Evolutionary conservation across 2,329 filamentous ascomycete species (phyloP), one percentile per base, ranked within the genome.

Genomic region (Colletotrichum cereale): DNA sequence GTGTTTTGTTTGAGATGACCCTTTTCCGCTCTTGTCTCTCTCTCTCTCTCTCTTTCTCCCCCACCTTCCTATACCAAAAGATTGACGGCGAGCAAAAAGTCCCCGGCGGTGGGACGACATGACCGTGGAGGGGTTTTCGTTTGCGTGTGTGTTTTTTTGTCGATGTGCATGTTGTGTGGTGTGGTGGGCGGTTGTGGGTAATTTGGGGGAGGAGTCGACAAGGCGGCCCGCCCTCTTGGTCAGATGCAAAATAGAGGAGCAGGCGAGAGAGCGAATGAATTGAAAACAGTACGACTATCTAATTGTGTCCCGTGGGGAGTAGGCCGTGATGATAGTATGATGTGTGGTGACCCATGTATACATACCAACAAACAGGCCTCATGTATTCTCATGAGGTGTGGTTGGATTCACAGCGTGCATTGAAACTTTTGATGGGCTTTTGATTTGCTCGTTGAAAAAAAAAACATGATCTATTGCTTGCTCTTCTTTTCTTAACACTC

Each of bases 41-140:
- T 31, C 24, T 42, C 24, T 36, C 18, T 67, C 26, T 65, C n/a
- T n/a, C n/a, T 68, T 31, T 55, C 50, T 24, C 21, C n/a, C 10
- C 44, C 44, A 47, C 44, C 52, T 52, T 62, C 67, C 58, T 57
- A 71, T 71, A 71, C 64, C 68, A 71, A 44, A 47, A 67, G 58
- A 44, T 44, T 62, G 29, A 40, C 52, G 62, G 55, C 50, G 38
- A 66, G 62, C 36, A 44, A 11, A 52, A 29, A 44, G n/a, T n/a
- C 57, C 48, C 31, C 50, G n/a, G 10, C 47, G 47, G 52, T 26
- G 60, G 44, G 24, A 10, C 16, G 21, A n/a, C 16, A 34, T 14
- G 36, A 34, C 42, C 1, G 34, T 2, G 24, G 24, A 47, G 31
- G 58, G 44, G 21, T 29, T 10, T n/a, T n/a, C n/a, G n/a, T n/a